Base-by-base conservation (phyloP, 305 asterid species). In the Plantago rigida region DNA sequence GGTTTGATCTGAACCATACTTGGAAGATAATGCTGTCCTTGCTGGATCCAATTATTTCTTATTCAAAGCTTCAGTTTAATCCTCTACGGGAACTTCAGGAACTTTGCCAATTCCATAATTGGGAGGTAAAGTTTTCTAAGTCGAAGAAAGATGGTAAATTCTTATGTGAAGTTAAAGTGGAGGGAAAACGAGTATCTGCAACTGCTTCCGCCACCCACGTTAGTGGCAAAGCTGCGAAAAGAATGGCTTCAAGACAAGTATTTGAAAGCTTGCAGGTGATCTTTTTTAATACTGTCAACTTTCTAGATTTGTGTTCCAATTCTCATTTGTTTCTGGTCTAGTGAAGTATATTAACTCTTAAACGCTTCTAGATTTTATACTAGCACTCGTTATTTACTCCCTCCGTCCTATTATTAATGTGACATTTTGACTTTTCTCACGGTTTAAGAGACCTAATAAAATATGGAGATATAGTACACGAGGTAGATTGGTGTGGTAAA, bases 11-110 rank as follows among this genome's bases (percentile, higher is more conserved):
- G 78, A 66, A 72, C 58, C 71, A 29, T 59, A 86, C 81, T 60
- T 89, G 97, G 99, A 67, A 77, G 69, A 76, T 73, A 59, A 77
- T 85, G 77, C 77, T 84, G 55, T 74, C 78, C 75, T 72, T 93
- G 76, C 56, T 93, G 78, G 77, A 87, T 67, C 97, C 95, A 57
- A 64, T 78, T 62, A 72, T 81, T 79, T 77, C 71, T 69, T 75
- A 71, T 59, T 72, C 94, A 17, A 86, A 79, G 80, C 71, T 89
- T 75, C 89, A 69, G 52, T 47, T 71, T 52, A 87, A 85, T 81
- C 89, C 97, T 42, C 57, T 77, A 51, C 79, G 96, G 79, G 92
- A 89, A 62, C 79, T 89, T 70, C 60, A 36, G 31, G 99, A 89
- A 75, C 89, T 93, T 70, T 85, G 94, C 73, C 97, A 93, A 73